Evolutionary conservation across 352 stramenopile species (phyloP), one percentile per base, ranked within the genome.

Genomic region (Pythium sp.): DNA sequence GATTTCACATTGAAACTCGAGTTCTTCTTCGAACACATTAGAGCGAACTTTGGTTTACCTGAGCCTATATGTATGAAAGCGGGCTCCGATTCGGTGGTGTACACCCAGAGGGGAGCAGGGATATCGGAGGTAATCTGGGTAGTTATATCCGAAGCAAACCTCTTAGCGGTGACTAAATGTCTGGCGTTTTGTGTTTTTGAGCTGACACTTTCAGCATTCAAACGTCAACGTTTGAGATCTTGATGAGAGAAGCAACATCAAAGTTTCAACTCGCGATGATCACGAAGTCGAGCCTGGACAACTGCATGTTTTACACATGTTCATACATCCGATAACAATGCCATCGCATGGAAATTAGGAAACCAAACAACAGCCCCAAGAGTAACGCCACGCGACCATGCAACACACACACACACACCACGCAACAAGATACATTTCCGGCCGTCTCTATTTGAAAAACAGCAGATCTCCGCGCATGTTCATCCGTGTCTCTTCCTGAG

Each of bases 251-350:
- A 46, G 12, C 38, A 46, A 46, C 38, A 4, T 46, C 14, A 46
- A 14, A 18, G 0, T 15, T 46, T 46, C 38, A 12, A 18, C 38
- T 46, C 14, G 38, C 15, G 38, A 46, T 46, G 28, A 46, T 18
- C 38, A 46, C 15, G 12, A 46, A 46, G 1, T 20, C 5, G 12
- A 43, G 12, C 38, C 15, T 46, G 38, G 14, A 18, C 36, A 43
- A 7, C 15, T 12, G 14, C 38, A 46, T 46, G 12, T 43, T 14
- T 7, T 46, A 46, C 12, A 46, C 4, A 12, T 46, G 38, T 20
- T 46, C 38, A 46, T 20, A 14, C 38, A 0, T 46, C 38, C 12
- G 38, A 20, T 89, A 73, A 93, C 18, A 49, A 20, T 49, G 15
- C 15, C 41, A 49, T 22, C 41, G 15, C 14, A 47, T n/a, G 41